A percentile compares a stretch with the other conserved stretches of the same genome.
These are phyloP conservation scores for Chalciporus sphaerocephalus DNA, from an alignment of 768 basidiomycete species.

Conservation along the genomic window DNA sequence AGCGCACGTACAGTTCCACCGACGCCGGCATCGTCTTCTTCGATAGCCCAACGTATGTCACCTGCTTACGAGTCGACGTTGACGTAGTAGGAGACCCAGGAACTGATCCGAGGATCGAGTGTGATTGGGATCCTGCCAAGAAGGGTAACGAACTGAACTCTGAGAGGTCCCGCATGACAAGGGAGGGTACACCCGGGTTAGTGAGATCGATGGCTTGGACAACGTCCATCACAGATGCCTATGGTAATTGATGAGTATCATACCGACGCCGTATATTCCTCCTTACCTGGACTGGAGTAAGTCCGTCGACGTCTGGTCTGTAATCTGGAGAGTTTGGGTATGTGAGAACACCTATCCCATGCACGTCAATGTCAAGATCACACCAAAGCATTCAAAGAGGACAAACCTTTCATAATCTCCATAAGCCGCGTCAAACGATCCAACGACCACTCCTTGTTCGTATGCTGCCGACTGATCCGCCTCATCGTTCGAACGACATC, in stretches of 20 bases:
- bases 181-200: constrained; percentile 57
- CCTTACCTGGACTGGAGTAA: constrained; percentile 75
- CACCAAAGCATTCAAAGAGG: background rate
- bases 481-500: constrained; percentile 64
- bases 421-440: constrained; percentile 64
- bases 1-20: constrained; percentile 68
- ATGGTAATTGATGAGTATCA: constrained; percentile 12
- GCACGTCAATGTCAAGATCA: background rate
- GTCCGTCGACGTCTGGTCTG: constrained; percentile 77
- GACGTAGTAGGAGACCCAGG: constrained; percentile 11
- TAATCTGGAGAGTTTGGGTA: constrained; percentile 84
- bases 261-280: background rate
- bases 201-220: constrained; percentile 64
- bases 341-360: constrained; percentile 58
- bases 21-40: constrained; percentile 86
- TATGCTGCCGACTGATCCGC: constrained; percentile 44
- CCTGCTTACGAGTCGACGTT: constrained; percentile 47
- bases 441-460: constrained; percentile 57
- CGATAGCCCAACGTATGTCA: constrained; percentile 87
- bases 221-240: constrained; percentile 72
- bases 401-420: constrained; percentile 68
- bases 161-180: constrained; percentile 78
- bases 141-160: constrained; percentile 88
- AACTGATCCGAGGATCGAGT: constrained; percentile 10
- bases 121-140: constrained; percentile 68